A percentile compares a stretch with the other conserved stretches of the same genome.
phyloP scores from a whole-genome alignment of 2,329 filamentous ascomycete species.

The Phoma sp. region DNA sequence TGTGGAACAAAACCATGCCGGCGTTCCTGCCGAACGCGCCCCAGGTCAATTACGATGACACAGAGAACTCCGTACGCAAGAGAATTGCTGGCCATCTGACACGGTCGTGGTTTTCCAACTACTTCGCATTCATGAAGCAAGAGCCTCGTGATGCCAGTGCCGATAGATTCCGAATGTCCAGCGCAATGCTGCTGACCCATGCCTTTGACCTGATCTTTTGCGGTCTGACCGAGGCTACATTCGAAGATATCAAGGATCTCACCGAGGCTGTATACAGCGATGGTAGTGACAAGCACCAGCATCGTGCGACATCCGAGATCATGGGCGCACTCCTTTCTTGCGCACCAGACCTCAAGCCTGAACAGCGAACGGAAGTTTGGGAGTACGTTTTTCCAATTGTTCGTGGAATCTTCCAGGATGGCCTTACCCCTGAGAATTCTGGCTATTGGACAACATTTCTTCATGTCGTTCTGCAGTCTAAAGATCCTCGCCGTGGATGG shows the following conservation, averaged over 20 bases:
- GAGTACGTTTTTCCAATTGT: constrained; percentile 88
- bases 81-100: constrained; percentile 83
- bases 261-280: constrained; percentile 81
- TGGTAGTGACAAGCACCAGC: constrained; percentile 96
- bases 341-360: constrained; percentile 76
- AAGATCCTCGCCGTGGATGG: constrained; percentile 86
- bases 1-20: constrained; percentile 88
- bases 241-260: constrained; percentile 87
- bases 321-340: constrained; percentile 83
- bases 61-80: constrained; percentile 74
- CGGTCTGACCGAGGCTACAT: constrained; percentile 75
- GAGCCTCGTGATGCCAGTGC: constrained; percentile 82
- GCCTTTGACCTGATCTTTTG: constrained; percentile 89
- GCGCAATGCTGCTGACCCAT: constrained; percentile 84
- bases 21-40: constrained; percentile 76
- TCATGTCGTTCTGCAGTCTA: constrained; percentile 84
- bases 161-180: constrained; percentile 89
- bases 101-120: constrained; percentile 82
- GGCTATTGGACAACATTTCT: constrained; percentile 95
- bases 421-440: constrained; percentile 90
- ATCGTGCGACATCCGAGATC: constrained; percentile 93
- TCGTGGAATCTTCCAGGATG: constrained; percentile 84
- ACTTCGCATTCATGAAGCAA: constrained; percentile 94
- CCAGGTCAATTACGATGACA: constrained; percentile 78
- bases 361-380: constrained; percentile 81